Evolutionary conservation across 2,329 filamentous ascomycete species (phyloP), one percentile per base, ranked within the genome.

Genomic region (Hirsutella minnesotensis): DNA sequence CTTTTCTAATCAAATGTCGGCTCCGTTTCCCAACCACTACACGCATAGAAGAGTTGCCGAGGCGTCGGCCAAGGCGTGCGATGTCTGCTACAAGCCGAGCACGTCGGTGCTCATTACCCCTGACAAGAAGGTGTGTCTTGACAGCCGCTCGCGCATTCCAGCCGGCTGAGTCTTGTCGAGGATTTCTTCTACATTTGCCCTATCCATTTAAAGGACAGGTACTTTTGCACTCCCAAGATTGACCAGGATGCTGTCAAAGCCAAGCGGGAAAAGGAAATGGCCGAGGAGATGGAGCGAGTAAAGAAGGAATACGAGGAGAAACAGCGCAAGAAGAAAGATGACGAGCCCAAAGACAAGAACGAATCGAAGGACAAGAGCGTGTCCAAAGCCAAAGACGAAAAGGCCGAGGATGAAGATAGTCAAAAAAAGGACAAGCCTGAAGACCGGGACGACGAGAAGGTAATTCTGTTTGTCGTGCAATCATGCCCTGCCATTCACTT

Each of bases 141-240:
- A 12, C 8, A 21, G 21, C 33, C n/a, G 15, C 15, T 16, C 33
- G 9, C 30, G 12, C 13, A 31, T 12, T 2, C 7, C 12, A 31
- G 30, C 12, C 15, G 16, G 20, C 36, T 46, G 24, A 47, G 40
- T 9, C 18, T 9, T 3, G 7, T 9, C 30, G 41, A 62, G 72
- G 88, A 95, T 59, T 94, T 88, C 64, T 96, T 98, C 67, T 95
- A 94, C 59, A 77, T 94, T 37, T 98, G 92, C 54, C 72, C 80
- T 5, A 70, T 74, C 27, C 92, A 98, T 62, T 68, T 96, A 9
- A 86, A 83, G 55, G 92, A 96, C 56, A 71, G 70, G 27, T 78
- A 83, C 34, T 96, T 95, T 60, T 90, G 85, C 56, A 69, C 73
- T 54, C 81, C 86, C 46, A 81, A 83, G 46, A 71, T 85, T 46